A percentile compares a stretch with the other conserved stretches of the same genome.
Evolutionary conservation across 2,329 filamentous ascomycete genomes (phyloP).

Genomic region (Colletotrichum sp.): DNA sequence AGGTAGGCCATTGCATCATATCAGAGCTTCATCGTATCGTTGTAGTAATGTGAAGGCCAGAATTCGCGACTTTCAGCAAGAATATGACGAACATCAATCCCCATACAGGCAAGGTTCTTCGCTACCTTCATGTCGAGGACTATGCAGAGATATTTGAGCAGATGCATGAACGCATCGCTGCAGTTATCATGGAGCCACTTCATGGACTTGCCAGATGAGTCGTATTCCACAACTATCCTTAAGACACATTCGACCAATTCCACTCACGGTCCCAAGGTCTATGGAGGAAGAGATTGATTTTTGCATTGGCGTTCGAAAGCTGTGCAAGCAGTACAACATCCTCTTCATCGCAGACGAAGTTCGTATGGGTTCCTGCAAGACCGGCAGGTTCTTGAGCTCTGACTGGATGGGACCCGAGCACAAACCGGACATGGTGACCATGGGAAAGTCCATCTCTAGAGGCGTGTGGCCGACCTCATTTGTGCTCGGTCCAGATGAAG

Average conservation of each 20-base stretch:
- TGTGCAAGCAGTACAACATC: not conserved
- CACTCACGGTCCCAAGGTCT: not conserved
- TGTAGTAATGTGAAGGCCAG: not conserved
- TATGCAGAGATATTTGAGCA: not conserved
- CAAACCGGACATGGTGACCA: not conserved
- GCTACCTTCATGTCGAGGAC: not conserved
- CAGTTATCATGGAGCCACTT: not conserved
- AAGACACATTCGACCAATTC: not conserved
- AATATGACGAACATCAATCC: not conserved
- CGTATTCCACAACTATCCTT: not conserved
- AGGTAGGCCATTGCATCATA: not conserved
- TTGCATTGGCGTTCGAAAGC: not conserved
- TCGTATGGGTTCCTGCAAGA: not conserved
- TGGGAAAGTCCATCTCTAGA: not conserved
- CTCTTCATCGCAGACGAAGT: not conserved
- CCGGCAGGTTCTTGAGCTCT: not conserved
- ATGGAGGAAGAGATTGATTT: not conserved
- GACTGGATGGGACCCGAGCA: not conserved
- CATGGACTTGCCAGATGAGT: not conserved
- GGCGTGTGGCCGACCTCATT: not conserved
- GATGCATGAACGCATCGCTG: not conserved
- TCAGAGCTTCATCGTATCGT: not conserved
- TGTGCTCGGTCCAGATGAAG: not conserved
- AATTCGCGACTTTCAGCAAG: not conserved
- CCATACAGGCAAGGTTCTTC: not conserved